A percentile compares a stretch with the other conserved stretches of the same genome.
Evolutionary conservation across 345 rosid species (phyloP).

Genomic region (Anastatica hierochuntica): DNA sequence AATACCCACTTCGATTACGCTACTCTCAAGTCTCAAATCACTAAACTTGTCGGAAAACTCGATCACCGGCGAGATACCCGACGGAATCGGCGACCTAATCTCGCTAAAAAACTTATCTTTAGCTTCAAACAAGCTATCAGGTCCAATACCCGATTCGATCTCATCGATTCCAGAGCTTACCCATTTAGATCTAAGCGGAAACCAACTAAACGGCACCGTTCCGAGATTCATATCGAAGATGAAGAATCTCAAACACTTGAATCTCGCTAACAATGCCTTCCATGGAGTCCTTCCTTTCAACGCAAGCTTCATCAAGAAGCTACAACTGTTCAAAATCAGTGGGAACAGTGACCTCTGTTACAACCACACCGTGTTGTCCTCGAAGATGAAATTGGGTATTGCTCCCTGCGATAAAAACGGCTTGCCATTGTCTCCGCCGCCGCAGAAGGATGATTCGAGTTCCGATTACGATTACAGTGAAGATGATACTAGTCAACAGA

Average conservation of each 20-base stretch:
- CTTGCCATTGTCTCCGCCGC: conserved; percentile 75
- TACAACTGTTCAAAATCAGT: conserved; percentile 56
- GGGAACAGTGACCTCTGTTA: conserved; percentile 74
- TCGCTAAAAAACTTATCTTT: conserved; percentile 57
- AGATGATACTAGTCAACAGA: conserved; percentile 24
- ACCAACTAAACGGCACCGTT: conserved; percentile 79
- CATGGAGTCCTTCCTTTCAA: conserved; percentile 86
- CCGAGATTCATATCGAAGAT: conserved; percentile 60
- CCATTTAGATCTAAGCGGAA: conserved; percentile 78
- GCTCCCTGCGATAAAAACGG: conserved; percentile 86
- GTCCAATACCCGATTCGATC: conserved; percentile 67
- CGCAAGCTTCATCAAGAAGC: conserved; percentile 48
- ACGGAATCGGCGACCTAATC: conserved; percentile 54
- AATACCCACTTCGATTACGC: conserved; percentile 59
- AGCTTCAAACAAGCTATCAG: conserved; percentile 69
- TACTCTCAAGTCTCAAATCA: conserved; percentile 50
- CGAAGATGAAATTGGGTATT: conserved; percentile 77
- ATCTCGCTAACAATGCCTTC: conserved; percentile 60
- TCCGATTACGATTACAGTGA: conserved; percentile 44
- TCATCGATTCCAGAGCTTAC: conserved; percentile 57
- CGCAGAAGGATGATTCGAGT: conserved; percentile 44
- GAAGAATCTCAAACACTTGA: conserved; percentile 57
- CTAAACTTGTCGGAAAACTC: conserved; percentile 58
- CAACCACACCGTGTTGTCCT: conserved; percentile 54
- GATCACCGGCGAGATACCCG: conserved; percentile 60